phyloP scores from a whole-genome alignment of 345 rosid genomes.

The Corchorus olitorius region DNA sequence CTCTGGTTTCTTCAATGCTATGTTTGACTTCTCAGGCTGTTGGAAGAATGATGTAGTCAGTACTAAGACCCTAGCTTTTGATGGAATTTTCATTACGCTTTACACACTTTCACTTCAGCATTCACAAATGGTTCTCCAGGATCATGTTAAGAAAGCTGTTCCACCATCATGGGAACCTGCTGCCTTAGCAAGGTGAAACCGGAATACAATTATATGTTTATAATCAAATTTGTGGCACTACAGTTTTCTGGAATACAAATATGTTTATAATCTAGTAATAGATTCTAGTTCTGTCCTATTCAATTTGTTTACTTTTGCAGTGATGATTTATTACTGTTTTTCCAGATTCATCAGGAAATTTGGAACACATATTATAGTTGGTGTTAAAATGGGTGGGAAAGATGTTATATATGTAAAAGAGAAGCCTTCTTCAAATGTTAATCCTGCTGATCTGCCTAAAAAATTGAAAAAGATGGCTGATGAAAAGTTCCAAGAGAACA shows the following conservation, averaged over 20 bases:
- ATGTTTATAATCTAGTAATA: not conserved
- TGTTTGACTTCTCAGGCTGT: constrained; percentile 86
- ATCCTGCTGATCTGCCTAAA: constrained; percentile 58
- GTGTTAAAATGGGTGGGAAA: constrained; percentile 81
- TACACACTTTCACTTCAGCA: constrained; percentile 71
- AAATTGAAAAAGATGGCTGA: constrained; percentile 67
- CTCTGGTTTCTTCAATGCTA: constrained; percentile 82
- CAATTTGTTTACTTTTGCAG: not conserved
- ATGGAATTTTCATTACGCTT: constrained; percentile 74
- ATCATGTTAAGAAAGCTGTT: constrained; percentile 70
- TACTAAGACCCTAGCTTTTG: constrained; percentile 88
- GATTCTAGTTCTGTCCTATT: not conserved
- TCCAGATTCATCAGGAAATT: constrained; percentile 66
- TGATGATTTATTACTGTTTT: constrained; percentile 5
- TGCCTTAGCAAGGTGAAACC: constrained; percentile 61
- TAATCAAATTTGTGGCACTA: not conserved
- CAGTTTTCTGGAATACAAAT: not conserved
- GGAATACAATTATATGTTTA: not conserved
- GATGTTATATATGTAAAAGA: constrained; percentile 73
- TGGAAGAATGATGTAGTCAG: constrained; percentile 93
- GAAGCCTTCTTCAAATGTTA: constrained; percentile 57
- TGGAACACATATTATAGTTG: constrained; percentile 80
- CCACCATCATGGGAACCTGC: constrained; percentile 80
- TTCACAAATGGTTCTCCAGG: constrained; percentile 61
- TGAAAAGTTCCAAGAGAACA: constrained; percentile 53